Base-by-base conservation (phyloP, 495 filamentous ascomycete species). In the Parachaetomium inaequale region DNA sequence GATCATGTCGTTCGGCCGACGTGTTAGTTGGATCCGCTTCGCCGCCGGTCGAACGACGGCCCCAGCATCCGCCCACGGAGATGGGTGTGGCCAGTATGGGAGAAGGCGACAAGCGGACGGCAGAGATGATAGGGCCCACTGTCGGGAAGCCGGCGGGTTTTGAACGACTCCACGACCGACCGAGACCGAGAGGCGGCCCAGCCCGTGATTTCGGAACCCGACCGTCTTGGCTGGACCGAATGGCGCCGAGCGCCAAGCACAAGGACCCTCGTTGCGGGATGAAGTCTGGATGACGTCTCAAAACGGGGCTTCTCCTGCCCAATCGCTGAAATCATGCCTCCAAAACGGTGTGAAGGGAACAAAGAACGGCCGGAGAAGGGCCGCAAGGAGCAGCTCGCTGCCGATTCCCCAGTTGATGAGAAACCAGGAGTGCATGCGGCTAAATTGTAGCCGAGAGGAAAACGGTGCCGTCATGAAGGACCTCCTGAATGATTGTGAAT, bases 281-380 rank as follows among this genome's bases (percentile, higher is more conserved):
- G 29, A 25, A 31, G 46, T 34, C 17, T 34, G 6, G n/a, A 53
- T 17, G n/a, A 31, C 31, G 31, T 19, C 23, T 25, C 21, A 49
- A 15, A 26, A 25, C 11, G 3, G 45, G 45, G 10, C 2, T 23
- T 11, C 11, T 4, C 21, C 45, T 21, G 45, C 45, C 45, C 23
- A 49, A 49, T 26, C 21, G 26, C 45, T 14, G 6, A 23, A 43
- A 21, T 8, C 17, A 21, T 7, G 50, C 25, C 51, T 38, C 34
- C 49, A 50, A 54, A 59, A 53, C 56, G 29, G 43, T 29, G 43
- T 58, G 49, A 29, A 43, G 60, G 32, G 47, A 58, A 47, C 34
- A 51, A 65, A 60, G 59, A 73, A 70, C 61, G 66, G 63, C 72
- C 72, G 72, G 71, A 72, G 69, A 66, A 73, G 58, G 67, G 72